Percentiles rank a stretch among this genome's conserved stretches.
These are phyloP conservation scores for Euphrasia confusa DNA, from an alignment of 257 asterid genomes.

Conservation along the genomic window DNA sequence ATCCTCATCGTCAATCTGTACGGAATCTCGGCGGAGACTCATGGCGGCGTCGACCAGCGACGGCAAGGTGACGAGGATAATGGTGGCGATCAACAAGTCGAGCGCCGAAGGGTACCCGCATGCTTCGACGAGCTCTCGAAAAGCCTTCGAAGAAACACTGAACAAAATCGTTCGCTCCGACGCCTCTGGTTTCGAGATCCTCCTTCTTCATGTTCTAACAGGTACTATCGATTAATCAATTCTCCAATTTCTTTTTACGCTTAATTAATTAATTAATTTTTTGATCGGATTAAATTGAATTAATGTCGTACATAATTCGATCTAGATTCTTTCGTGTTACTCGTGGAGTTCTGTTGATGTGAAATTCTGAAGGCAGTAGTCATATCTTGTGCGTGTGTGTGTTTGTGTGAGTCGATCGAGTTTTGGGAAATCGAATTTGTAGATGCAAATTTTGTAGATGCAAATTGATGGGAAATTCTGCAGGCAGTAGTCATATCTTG, in stretches of 20 bases:
- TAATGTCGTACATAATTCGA: not conserved
- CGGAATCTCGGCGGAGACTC: too few species aligned
- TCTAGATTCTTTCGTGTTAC: too few species aligned
- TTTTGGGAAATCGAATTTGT: too few species aligned
- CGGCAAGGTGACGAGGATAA: conserved; percentile 38
- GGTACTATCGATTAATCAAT: conserved; percentile 39
- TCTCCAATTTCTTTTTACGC: not conserved
- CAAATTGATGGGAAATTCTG: too few species aligned
- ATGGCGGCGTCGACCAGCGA: too few species aligned
- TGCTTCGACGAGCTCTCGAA: conserved; percentile 70
- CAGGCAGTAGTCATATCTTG: too few species aligned
- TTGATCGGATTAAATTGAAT: not conserved
- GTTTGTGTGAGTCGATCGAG: not conserved
- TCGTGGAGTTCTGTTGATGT: too few species aligned
- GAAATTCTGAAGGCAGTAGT: too few species aligned
- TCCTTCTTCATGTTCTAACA: conserved; percentile 72
- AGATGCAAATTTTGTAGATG: too few species aligned
- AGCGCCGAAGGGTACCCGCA: conserved; percentile 73
- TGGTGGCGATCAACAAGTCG: conserved; percentile 78
- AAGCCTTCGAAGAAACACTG: conserved; percentile 80
- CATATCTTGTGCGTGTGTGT: not conserved
- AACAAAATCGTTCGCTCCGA: conserved; percentile 61
- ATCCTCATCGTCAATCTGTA: too few species aligned
- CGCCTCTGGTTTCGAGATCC: conserved; percentile 55
- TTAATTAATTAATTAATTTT: not conserved